phyloP scores from a whole-genome alignment of 306 rosid genomes.

The Quercus aquifolioides region DNA sequence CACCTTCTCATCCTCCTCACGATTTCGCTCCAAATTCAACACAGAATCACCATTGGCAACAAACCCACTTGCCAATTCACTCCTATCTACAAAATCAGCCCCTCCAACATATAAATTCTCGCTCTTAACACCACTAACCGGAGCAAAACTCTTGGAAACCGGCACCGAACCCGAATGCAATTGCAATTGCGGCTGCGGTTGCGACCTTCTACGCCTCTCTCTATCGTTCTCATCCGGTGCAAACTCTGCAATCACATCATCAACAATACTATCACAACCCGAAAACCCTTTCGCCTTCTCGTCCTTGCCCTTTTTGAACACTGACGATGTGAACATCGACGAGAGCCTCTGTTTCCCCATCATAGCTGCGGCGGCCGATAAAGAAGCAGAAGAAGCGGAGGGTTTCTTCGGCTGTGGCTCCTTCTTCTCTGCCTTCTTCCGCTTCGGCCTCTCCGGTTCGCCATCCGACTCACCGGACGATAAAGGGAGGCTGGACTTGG shows the following conservation, averaged over 20 bases:
- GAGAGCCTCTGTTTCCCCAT: conserved; percentile 78
- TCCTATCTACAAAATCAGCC: conserved; percentile 16
- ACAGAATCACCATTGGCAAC: conserved; percentile 20
- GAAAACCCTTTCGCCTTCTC: conserved; percentile 43
- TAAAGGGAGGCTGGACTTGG: conserved; percentile 45
- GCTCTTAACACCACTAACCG: conserved; percentile 11
- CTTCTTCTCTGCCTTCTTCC: conserved; percentile 60
- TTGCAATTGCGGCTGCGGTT: background rate
- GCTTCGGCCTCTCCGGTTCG: conserved; percentile 48
- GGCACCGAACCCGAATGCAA: background rate
- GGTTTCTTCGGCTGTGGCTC: conserved; percentile 53
- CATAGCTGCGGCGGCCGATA: conserved; percentile 86
- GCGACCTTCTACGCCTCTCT: conserved; percentile 55
- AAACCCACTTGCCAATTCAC: conserved; percentile 1
- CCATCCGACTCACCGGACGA: conserved; percentile 77
- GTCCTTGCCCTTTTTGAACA: conserved; percentile 60
- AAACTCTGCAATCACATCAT: conserved; percentile 81
- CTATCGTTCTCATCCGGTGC: conserved; percentile 83
- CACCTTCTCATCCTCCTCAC: conserved; percentile 15
- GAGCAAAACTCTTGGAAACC: conserved; percentile 8
- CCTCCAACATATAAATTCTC: conserved; percentile 18
- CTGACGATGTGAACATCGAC: conserved; percentile 82
- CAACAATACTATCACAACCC: conserved; percentile 62
- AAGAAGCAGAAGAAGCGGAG: conserved; percentile 38
- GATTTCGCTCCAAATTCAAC: conserved; percentile 21